Percentiles rank a stretch among this genome's conserved stretches.
phyloP scores from a whole-genome alignment of 2,329 filamentous ascomycete species.

The Gaeumannomyces sp. region DNA sequence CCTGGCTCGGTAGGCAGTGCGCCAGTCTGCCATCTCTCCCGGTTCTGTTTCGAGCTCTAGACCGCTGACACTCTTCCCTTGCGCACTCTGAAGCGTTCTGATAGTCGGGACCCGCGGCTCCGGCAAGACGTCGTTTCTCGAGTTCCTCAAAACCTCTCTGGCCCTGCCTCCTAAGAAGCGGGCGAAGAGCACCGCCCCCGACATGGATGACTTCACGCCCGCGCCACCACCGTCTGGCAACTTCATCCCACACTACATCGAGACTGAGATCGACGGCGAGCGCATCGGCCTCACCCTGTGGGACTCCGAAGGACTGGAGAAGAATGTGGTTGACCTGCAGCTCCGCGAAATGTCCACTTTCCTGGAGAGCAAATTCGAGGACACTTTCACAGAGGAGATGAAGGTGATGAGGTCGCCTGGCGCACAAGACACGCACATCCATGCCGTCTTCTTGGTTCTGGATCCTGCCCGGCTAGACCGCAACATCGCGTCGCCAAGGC shows the following conservation, averaged over 20 bases:
- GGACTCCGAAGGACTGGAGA: slow-evolving; percentile 94
- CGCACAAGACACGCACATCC: slow-evolving; percentile 92
- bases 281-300: slow-evolving; percentile 88
- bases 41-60: slow-evolving; percentile 1
- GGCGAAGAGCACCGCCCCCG: slow-evolving; percentile 36
- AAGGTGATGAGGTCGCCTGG: slow-evolving; percentile 92
- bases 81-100: slow-evolving; percentile 58
- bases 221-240: slow-evolving; percentile 53
- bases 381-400: slow-evolving; percentile 95
- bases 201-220: slow-evolving; percentile 49
- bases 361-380: slow-evolving; percentile 96
- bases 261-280: slow-evolving; percentile 90
- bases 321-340: slow-evolving; percentile 90
- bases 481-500: slow-evolving; percentile 67
- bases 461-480: slow-evolving; percentile 81
- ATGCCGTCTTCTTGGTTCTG: slow-evolving; percentile 87
- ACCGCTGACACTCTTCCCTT: background rate
- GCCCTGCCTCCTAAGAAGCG: slow-evolving; percentile 78
- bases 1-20: too few relatives aligned
- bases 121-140: slow-evolving; percentile 94
- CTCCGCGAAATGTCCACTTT: slow-evolving; percentile 86
- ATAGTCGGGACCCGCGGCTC: slow-evolving; percentile 81
- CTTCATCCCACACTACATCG: slow-evolving; percentile 84
- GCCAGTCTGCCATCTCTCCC: background rate
- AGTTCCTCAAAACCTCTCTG: slow-evolving; percentile 84